Percentiles rank a stretch among this genome's conserved stretches.
These are phyloP conservation scores for Pontederia crassipes DNA, from an alignment of 176 grass and related monocot species.

Conservation along the genomic window DNA sequence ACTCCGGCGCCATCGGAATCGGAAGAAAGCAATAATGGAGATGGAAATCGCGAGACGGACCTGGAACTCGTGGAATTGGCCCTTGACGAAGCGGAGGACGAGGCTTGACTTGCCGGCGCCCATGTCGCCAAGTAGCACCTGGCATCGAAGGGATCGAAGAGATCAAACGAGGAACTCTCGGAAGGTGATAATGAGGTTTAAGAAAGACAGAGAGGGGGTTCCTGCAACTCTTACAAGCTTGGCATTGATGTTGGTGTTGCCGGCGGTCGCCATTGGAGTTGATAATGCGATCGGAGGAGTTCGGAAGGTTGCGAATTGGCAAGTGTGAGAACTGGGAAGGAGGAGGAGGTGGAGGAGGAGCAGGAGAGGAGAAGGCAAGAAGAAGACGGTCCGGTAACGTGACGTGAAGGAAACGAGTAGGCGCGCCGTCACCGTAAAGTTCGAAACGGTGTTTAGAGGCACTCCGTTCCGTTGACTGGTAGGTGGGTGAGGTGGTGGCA, in stretches of 20 bases:
- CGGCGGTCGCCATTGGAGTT: neutral
- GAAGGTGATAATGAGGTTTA: neutral
- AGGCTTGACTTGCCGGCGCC: slow-evolving; percentile 8
- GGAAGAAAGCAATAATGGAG: too few relatives aligned
- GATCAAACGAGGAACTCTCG: neutral
- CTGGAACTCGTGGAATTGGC: slow-evolving; percentile 11
- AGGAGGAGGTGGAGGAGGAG: neutral
- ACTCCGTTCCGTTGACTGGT: too few relatives aligned
- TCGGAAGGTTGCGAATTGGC: neutral
- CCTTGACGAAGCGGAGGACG: slow-evolving; percentile 10
- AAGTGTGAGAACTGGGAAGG: too few relatives aligned
- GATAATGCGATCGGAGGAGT: neutral
- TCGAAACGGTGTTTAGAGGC: too few relatives aligned
- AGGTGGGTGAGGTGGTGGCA: too few relatives aligned
- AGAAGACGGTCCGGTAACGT: too few relatives aligned
- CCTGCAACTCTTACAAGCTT: neutral
- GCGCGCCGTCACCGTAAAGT: too few relatives aligned
- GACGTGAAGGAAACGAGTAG: too few relatives aligned
- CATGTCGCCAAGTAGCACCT: slow-evolving; percentile 8
- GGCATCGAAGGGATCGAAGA: neutral
- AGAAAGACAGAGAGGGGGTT: neutral
- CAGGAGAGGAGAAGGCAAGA: neutral
- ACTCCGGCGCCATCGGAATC: too few relatives aligned
- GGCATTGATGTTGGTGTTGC: slow-evolving; percentile 7
- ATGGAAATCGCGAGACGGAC: neutral